phyloP scores from a whole-genome alignment of 768 basidiomycete species.

The Collybiopsis luxurians region DNA sequence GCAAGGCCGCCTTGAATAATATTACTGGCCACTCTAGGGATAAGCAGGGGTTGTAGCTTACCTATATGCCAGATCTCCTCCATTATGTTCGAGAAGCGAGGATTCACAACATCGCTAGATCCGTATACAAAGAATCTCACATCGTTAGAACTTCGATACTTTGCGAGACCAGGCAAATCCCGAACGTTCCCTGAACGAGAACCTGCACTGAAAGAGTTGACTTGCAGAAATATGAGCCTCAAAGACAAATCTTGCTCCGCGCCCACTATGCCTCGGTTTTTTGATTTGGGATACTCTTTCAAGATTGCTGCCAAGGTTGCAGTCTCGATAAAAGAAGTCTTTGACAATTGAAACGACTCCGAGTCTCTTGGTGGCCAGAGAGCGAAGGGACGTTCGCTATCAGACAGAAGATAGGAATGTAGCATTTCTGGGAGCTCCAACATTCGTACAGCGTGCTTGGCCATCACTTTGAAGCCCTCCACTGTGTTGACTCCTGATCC shows the following conservation, averaged over 20 bases:
- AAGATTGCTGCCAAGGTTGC: not conserved
- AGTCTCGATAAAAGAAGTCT: not conserved
- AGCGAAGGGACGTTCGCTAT: not conserved
- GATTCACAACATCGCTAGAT: constrained; percentile 51
- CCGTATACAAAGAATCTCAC: constrained; percentile 70
- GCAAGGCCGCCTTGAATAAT: constrained; percentile 60
- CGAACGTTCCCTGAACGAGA: constrained; percentile 26
- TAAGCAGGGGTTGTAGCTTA: constrained; percentile 17
- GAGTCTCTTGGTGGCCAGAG: constrained; percentile 1
- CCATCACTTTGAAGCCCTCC: not conserved
- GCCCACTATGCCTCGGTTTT: not conserved
- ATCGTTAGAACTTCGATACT: constrained; percentile 41
- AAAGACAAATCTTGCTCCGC: not conserved
- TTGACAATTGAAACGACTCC: not conserved
- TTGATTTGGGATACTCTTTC: not conserved
- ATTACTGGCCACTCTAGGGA: not conserved
- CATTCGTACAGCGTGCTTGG: constrained; percentile 4
- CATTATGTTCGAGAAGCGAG: constrained; percentile 51
- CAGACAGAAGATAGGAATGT: not conserved
- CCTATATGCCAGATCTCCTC: constrained; percentile 69
- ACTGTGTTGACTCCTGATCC: not conserved
- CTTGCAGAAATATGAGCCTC: constrained; percentile 3
- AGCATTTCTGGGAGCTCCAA: not conserved
- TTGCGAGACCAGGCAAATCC: constrained; percentile 45
- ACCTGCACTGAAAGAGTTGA: not conserved